Conservation (phyloP, 345 rosid genomes). For the Citrus medica region DNA sequence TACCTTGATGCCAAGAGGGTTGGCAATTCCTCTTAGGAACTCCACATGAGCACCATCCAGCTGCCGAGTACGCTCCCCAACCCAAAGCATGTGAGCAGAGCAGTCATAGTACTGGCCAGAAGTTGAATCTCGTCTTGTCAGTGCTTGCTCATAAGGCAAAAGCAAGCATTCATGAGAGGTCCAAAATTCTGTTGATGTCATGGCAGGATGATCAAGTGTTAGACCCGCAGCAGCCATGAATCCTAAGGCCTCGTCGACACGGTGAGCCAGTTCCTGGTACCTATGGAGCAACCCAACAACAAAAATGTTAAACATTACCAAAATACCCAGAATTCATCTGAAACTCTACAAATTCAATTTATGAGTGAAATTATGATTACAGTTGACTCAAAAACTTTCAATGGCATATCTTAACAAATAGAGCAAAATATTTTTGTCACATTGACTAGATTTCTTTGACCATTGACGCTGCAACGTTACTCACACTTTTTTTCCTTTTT, state of each 20-base stretch:
- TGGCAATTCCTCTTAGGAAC: conserved; percentile 59
- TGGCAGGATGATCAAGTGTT: conserved; percentile 49
- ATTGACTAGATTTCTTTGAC: not conserved
- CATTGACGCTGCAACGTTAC: not conserved
- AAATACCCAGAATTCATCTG: not conserved
- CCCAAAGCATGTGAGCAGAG: conserved; percentile 69
- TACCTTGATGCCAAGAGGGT: conserved; percentile 61
- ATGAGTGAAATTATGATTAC: not conserved
- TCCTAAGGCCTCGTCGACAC: conserved; percentile 66
- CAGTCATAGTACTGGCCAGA: conserved; percentile 58
- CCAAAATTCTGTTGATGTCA: conserved; percentile 67
- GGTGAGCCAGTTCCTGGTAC: conserved; percentile 50
- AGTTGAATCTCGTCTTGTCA: conserved; percentile 56
- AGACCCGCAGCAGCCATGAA: conserved; percentile 67
- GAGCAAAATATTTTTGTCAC: not conserved
- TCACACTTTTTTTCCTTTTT: not conserved
- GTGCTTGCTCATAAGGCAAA: conserved; percentile 60
- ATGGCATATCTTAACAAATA: not conserved
- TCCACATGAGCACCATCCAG: conserved; percentile 65
- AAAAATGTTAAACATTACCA: not conserved
- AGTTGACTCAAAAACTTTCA: not conserved
- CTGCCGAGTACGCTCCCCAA: conserved; percentile 61
- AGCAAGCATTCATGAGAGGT: conserved; percentile 66
- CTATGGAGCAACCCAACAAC: conserved; percentile 18
- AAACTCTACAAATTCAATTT: not conserved